Base-by-base conservation (phyloP, 768 basidiomycete species). In the Rhizopogon sp. region DNA sequence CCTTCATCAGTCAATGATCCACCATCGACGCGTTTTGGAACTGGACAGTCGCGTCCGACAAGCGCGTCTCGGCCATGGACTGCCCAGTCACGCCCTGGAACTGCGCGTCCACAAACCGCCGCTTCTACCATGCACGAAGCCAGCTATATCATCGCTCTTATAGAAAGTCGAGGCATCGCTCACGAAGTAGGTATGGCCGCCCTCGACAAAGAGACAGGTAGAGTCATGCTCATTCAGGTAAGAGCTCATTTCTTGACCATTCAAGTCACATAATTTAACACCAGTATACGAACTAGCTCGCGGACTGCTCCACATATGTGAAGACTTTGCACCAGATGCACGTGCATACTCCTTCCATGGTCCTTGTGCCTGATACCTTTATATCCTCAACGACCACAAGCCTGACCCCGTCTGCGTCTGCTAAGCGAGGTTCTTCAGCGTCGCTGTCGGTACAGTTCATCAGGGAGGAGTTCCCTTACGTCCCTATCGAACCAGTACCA, bases 321-420 rank as follows among this genome's bases (percentile, higher is more conserved):
- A 93, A 93, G 68, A 90, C 90, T 0, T 69, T 93, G 17, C 89
- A 93, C 63, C 90, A 93, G 58, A 84, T 93, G 82, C 84, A 90
- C 62, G 67, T 91, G 9, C 87, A 93, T 60, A 74, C 72, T 5
- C 93, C 93, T 0, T 75, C 70, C 10, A 73, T 86, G 22, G 76
- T 96, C 39, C 76, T 96, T 16, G 82, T 95, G 20, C 92, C 92
- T 2, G 90, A 94, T 65, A 93, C 88, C 0, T 90, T 87, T 65
- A 62, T 91, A 37, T 81, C 85, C 14, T 62, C 78, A 0, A 66
- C 76, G n/a, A 87, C 86, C 62, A 70, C 71, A 7, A 72, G 77
- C 1, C 60, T 76, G 20, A 37, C 25, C 25, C 5, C n/a, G 9
- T 29, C 43, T 33, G 71, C 74, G 3, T 72, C 76, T 39, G 71